Base-by-base conservation (phyloP, 2,329 filamentous ascomycete genomes). In the Colletotrichum sp. region DNA sequence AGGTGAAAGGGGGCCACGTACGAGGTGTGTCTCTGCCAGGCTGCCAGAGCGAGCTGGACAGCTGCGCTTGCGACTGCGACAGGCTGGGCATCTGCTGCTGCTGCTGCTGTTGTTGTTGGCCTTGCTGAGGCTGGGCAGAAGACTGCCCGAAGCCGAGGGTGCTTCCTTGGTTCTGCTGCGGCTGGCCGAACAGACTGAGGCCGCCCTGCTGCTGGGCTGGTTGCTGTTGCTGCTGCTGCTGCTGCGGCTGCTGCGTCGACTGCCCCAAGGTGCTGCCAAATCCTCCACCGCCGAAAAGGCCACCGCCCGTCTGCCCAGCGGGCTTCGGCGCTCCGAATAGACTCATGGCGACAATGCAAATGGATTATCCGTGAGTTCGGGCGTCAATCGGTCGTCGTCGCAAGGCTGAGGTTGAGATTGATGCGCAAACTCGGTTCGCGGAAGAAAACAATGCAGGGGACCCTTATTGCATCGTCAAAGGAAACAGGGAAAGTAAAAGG, bases 11-110 rank as follows among this genome's bases (percentile, higher is more conserved):
- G 7, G 24, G 43, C 10, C 10, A 80, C 86, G 71, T 86, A 90
- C 89, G 87, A 67, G 86, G 87, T 26, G 87, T 86, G 59, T 88
- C 87, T 79, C 86, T 88, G 72, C 87, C 87, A 2, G 89, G 88
- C 75, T 90, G 88, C 88, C 89, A 91, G 79, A 90, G 81, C 10
- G 89, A 90, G 78, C 84, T 87, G 15, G 87, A 87, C 16, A 89
- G 82, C 78, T 89, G 84, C 69, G 85, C 88, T 83, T 84, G 87
- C 64, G 84, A 87, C 81, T 85, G 88, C 34, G 83, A 86, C 57
- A 88, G 79, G 74, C 80, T 79, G 24, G 83, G 88, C 81, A 87
- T 86, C 79, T 84, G 84, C 81, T 87, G 84, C 74, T 86, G 84
- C 74, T 86, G 82, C 77, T 84, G 84, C 71, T 88, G 87, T 71